A percentile compares a stretch with the other conserved stretches of the same genome.
Evolutionary conservation across 495 filamentous ascomycete genomes (phyloP).

Genomic region (Hyaloscypha hepaticicola): DNA sequence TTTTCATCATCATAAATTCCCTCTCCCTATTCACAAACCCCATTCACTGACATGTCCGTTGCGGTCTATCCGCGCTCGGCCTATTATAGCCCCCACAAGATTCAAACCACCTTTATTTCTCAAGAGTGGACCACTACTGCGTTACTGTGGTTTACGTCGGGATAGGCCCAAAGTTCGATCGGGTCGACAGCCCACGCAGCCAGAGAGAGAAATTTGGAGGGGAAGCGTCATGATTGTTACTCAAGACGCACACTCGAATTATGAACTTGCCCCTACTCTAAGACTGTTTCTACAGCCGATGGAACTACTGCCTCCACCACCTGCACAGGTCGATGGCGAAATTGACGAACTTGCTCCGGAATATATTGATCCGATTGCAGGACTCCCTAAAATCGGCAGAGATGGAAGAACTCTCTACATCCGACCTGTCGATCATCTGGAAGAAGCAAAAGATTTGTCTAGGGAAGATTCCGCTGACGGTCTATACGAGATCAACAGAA

Average conservation of each 20-base stretch:
- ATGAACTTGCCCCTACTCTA: slow-evolving; percentile 73
- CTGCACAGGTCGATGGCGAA: slow-evolving; percentile 62
- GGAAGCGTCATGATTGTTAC: slow-evolving; percentile 95
- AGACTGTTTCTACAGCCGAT: slow-evolving; percentile 84
- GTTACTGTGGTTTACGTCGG: slow-evolving; percentile 78
- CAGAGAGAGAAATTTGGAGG: slow-evolving; percentile 76
- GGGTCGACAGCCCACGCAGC: slow-evolving; percentile 36
- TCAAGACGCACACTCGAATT: slow-evolving; percentile 73
- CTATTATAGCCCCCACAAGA: slow-evolving; percentile 53
- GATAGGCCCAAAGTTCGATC: slow-evolving; percentile 42
- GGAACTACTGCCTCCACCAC: slow-evolving; percentile 81
- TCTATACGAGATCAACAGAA: slow-evolving; percentile 62
- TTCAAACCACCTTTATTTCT: slow-evolving; percentile 85
- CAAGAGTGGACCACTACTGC: slow-evolving; percentile 84
- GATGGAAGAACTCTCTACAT: slow-evolving; percentile 81
- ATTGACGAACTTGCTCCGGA: slow-evolving; percentile 67
- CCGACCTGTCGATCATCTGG: slow-evolving; percentile 77
- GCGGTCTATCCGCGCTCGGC: slow-evolving; percentile 39
- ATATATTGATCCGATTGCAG: slow-evolving; percentile 87
- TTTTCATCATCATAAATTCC: not conserved
- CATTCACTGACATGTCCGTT: slow-evolving; percentile 36
- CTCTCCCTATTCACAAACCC: slow-evolving; percentile 4
- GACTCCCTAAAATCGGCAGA: slow-evolving; percentile 76
- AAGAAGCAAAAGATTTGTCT: slow-evolving; percentile 73
- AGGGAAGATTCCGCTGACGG: slow-evolving; percentile 74